Evolutionary conservation across 306 rosid species (phyloP).

Genomic region (Styphnolobium japonicum): DNA sequence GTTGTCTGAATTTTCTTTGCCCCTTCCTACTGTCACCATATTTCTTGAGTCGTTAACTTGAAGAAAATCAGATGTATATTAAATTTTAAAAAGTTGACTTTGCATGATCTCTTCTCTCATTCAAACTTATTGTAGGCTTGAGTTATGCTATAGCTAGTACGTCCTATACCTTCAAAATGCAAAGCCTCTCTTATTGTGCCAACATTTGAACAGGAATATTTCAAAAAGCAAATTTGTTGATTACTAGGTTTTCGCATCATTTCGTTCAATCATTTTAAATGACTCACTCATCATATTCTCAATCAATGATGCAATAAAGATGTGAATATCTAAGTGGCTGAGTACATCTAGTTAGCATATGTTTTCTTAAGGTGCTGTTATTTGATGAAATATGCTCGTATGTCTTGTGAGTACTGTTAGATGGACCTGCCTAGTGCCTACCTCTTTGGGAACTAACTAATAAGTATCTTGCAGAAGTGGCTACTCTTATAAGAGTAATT

Average conservation of each 20-base stretch:
- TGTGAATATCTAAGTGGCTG: too few relatives aligned
- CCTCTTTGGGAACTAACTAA: background rate
- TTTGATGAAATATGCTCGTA: background rate
- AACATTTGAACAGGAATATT: background rate
- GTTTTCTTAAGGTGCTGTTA: background rate
- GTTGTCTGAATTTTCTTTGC: too few relatives aligned
- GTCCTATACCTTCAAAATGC: too few relatives aligned
- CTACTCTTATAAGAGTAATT: background rate
- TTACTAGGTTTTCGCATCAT: background rate
- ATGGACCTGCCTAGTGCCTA: background rate
- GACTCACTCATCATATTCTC: background rate
- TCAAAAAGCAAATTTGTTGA: background rate
- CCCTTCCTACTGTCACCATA: too few relatives aligned
- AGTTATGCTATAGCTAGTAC: too few relatives aligned
- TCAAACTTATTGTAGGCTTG: too few relatives aligned
- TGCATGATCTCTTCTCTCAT: too few relatives aligned
- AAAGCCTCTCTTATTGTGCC: too few relatives aligned
- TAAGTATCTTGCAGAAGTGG: background rate
- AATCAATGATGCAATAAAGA: background rate
- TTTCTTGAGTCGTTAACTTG: too few relatives aligned
- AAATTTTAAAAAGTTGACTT: too few relatives aligned
- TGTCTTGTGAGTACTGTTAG: background rate
- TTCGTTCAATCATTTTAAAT: background rate
- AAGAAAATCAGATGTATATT: too few relatives aligned
- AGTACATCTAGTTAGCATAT: background rate